A percentile compares a stretch with the other conserved stretches of the same genome.
These are phyloP conservation scores for Paramecium primaurelia DNA, from an alignment of 73 alveolate genomes.

Conservation along the genomic window DNA sequence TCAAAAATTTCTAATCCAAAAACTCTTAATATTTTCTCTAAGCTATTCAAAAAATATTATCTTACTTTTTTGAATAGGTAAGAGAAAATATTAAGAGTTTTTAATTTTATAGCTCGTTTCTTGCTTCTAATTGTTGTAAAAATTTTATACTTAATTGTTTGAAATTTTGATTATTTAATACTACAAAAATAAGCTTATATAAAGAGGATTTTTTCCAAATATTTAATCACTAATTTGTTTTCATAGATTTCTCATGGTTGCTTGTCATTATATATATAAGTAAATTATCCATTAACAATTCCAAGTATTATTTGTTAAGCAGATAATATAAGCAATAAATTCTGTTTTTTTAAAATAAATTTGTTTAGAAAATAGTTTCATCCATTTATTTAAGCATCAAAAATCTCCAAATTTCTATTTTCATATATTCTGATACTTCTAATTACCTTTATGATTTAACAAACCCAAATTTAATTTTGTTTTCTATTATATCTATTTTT, in stretches of 20 bases:
- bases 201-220: background rate
- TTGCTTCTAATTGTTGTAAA: background rate
- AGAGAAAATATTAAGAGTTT: too few species aligned
- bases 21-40: too few species aligned
- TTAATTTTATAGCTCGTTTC: background rate
- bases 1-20: too few species aligned
- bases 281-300: background rate
- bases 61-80: too few species aligned
- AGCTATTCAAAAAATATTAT: too few species aligned
- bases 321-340: background rate
- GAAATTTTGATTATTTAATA: background rate
- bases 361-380: background rate
- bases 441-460: background rate
- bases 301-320: background rate
- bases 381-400: background rate
- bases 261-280: background rate
- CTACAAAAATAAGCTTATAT: background rate
- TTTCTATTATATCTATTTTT: background rate
- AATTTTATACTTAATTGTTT: background rate
- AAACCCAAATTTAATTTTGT: background rate
- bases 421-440: background rate
- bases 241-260: background rate
- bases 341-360: background rate
- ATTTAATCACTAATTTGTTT: background rate
- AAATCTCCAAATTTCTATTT: background rate